Conservation (phyloP, 1,284 basidiomycete species). For the Thecaphora thlaspeos region DNA sequence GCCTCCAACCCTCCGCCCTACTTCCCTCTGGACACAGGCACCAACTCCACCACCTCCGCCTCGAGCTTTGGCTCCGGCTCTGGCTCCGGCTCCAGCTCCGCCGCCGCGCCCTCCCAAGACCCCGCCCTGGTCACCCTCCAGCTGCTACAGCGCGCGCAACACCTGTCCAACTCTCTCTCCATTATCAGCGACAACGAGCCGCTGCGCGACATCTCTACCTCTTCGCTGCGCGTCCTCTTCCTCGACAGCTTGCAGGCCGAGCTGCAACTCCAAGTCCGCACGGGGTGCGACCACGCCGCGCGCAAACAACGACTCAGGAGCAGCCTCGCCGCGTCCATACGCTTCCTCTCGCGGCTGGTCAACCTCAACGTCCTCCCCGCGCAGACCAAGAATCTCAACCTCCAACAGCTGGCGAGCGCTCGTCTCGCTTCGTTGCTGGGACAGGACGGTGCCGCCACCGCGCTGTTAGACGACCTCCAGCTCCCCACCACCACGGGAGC, state of each 20-base stretch:
- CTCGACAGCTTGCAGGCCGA: constrained; percentile 33
- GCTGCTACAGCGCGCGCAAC: constrained; percentile 21
- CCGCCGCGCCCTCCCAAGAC: constrained; percentile 8
- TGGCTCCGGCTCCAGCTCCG: constrained; percentile 6
- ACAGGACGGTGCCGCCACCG: neutral
- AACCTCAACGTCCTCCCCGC: constrained; percentile 26
- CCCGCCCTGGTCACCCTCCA: constrained; percentile 11
- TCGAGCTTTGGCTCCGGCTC: constrained; percentile 13
- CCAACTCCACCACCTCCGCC: constrained; percentile 19
- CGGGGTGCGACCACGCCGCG: constrained; percentile 6
- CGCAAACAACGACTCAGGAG: constrained; percentile 15
- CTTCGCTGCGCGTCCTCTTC: constrained; percentile 42
- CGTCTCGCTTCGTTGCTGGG: neutral
- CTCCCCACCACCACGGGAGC: neutral
- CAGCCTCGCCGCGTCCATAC: constrained; percentile 9
- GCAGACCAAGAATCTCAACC: constrained; percentile 10
- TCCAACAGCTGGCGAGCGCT: constrained; percentile 8
- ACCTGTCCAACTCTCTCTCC: constrained; percentile 31
- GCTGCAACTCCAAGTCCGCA: constrained; percentile 15
- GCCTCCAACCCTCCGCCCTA: constrained; percentile 15
- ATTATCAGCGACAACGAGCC: constrained; percentile 42
- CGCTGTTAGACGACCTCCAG: constrained; percentile 2
- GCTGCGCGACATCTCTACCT: constrained; percentile 42
- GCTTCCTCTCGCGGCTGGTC: constrained; percentile 16
- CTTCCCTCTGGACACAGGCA: too few relatives aligned